Percentiles rank a stretch among this genome's conserved stretches.
phyloP scores from a whole-genome alignment of 768 basidiomycete genomes.

The Phanerochaete carnosa region DNA sequence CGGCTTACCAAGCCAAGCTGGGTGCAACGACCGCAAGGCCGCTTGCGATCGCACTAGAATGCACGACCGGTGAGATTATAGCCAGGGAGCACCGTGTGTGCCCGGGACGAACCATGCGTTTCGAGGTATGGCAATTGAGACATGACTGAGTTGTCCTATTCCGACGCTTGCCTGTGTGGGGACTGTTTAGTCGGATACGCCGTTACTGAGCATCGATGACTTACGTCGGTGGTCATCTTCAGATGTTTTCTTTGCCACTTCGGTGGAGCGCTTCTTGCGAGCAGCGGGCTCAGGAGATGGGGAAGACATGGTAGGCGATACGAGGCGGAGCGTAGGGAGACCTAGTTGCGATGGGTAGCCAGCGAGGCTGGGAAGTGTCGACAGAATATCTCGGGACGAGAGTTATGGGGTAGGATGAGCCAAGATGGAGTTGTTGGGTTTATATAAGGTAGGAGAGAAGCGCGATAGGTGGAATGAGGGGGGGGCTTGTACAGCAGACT shows the following conservation, averaged over 20 bases:
- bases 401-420: not conserved
- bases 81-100: not conserved
- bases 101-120: conserved; percentile 54
- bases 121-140: conserved; percentile 70
- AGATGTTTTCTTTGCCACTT: conserved; percentile 27
- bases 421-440: conserved; percentile 1
- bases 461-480: conserved; percentile 2
- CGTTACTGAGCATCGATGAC: not conserved
- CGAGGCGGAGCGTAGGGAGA: conserved; percentile 3
- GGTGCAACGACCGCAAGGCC: conserved; percentile 44
- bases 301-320: conserved; percentile 20
- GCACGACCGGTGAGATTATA: not conserved
- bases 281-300: conserved; percentile 10
- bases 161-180: conserved; percentile 39
- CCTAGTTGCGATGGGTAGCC: not conserved
- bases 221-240: conserved; percentile 49
- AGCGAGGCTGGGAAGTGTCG: not conserved
- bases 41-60: conserved; percentile 44
- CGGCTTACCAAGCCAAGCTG: conserved; percentile 35
- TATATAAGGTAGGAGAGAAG: conserved; percentile 11
- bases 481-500: conserved; percentile 1
- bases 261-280: conserved; percentile 25
- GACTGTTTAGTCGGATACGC: conserved; percentile 4
- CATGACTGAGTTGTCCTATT: conserved; percentile 75
- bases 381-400: not conserved